Evolutionary conservation across 495 filamentous ascomycete genomes (phyloP).

Genomic region (Lasiosphaeriaceae sp.): DNA sequence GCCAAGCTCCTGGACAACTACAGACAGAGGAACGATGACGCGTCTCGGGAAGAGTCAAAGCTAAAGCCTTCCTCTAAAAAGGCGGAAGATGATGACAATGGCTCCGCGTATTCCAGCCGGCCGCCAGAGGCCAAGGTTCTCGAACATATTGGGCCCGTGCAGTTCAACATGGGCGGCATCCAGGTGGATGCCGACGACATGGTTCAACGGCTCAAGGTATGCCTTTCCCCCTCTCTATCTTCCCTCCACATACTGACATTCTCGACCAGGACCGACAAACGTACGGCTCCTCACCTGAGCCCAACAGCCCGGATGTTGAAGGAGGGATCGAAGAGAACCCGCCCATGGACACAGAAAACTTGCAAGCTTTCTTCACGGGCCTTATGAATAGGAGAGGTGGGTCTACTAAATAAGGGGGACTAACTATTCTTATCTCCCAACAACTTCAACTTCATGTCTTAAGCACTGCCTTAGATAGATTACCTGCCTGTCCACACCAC

Average conservation of each 20-base stretch:
- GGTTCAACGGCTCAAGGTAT: constrained; percentile 81
- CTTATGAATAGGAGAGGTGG: constrained; percentile 39
- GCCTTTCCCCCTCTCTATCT: constrained; percentile 6
- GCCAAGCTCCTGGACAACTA: constrained; percentile 67
- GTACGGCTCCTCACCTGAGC: constrained; percentile 36
- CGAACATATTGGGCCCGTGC: constrained; percentile 91
- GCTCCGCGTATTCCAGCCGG: constrained; percentile 19
- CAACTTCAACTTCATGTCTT: too few species aligned
- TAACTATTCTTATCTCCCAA: too few species aligned
- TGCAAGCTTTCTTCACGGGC: constrained; percentile 47
- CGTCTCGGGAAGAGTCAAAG: constrained; percentile 45
- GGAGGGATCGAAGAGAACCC: constrained; percentile 25
- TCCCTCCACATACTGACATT: neutral
- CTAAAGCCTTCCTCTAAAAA: constrained; percentile 36
- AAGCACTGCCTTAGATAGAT: too few species aligned
- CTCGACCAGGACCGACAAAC: constrained; percentile 43
- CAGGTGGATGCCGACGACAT: constrained; percentile 96
- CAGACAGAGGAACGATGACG: constrained; percentile 58
- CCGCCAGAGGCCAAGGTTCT: constrained; percentile 59
- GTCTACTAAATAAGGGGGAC: constrained; percentile 7
- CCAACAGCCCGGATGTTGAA: constrained; percentile 27
- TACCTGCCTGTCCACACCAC: too few species aligned
- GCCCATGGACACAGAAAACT: constrained; percentile 43
- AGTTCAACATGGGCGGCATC: constrained; percentile 96
- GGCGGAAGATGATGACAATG: constrained; percentile 15